These are phyloP conservation scores for Tausonia pullulans DNA, from an alignment of 1,284 basidiomycete species.

Conservation along the genomic window DNA sequence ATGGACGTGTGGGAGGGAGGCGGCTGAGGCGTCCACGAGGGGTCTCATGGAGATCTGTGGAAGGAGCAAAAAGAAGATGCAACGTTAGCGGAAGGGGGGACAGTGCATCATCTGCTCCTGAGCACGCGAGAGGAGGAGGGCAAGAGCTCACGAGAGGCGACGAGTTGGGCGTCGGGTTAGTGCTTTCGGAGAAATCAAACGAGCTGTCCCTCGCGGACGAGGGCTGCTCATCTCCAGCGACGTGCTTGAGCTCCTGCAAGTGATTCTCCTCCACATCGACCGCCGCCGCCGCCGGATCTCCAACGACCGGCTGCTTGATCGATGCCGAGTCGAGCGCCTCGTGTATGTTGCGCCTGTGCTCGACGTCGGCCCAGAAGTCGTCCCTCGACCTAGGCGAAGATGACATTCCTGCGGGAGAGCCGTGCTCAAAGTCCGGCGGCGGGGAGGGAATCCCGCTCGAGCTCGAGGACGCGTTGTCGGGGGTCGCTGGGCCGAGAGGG, in stretches of 20 bases:
- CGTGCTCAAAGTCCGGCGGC: neutral
- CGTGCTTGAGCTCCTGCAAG: neutral
- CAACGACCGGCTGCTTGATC: neutral
- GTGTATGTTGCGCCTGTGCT: neutral
- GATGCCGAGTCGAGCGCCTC: neutral
- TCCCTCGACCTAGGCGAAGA: neutral
- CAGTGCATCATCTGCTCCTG: neutral
- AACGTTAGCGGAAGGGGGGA: neutral
- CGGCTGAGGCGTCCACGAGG: slow-evolving; percentile 7
- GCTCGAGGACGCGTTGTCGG: neutral
- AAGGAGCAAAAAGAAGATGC: neutral
- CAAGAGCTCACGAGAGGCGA: slow-evolving; percentile 33
- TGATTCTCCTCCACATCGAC: neutral
- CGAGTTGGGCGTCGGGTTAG: slow-evolving; percentile 37
- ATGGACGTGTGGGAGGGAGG: slow-evolving; percentile 10
- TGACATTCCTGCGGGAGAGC: neutral
- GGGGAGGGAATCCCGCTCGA: neutral
- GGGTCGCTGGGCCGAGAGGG: neutral
- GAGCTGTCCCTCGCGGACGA: neutral
- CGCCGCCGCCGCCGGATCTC: neutral
- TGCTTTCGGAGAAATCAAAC: slow-evolving; percentile 19
- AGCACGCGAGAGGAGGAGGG: neutral
- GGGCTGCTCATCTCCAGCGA: slow-evolving; percentile 2
- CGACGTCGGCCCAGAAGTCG: slow-evolving; percentile 4
- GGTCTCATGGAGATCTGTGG: slow-evolving; percentile 12